These are phyloP conservation scores for Beauveria brongniartii DNA, from an alignment of 2,329 filamentous ascomycete genomes.

Conservation along the genomic window DNA sequence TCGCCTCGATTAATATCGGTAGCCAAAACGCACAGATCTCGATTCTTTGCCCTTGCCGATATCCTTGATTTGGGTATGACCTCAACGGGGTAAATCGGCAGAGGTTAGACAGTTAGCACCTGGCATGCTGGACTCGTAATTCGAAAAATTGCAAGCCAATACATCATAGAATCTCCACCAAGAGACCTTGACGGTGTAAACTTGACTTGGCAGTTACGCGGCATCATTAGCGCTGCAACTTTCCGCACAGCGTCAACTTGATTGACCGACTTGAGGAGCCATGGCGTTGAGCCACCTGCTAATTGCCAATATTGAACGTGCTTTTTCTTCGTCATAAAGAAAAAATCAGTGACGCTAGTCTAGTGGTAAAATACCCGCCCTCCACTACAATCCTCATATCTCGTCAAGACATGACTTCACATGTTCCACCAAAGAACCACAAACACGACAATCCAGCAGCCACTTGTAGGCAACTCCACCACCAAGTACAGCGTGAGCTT, in stretches of 20 bases:
- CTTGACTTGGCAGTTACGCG: too few relatives aligned
- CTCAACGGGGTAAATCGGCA: too few relatives aligned
- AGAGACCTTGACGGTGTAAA: not conserved
- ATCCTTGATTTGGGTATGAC: not conserved
- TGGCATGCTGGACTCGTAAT: not conserved
- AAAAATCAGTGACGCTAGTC: not conserved
- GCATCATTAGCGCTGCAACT: not conserved
- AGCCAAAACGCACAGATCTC: not conserved
- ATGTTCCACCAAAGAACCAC: not conserved
- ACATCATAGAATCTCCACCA: slow-evolving; percentile 1
- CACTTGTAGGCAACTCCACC: not conserved
- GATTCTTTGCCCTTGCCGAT: not conserved
- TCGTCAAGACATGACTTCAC: not conserved
- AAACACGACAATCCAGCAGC: not conserved
- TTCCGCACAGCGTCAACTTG: not conserved
- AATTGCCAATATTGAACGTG: too few relatives aligned
- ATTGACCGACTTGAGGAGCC: not conserved
- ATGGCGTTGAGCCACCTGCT: not conserved
- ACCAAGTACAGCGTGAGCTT: not conserved
- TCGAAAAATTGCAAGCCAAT: not conserved
- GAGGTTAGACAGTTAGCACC: too few relatives aligned
- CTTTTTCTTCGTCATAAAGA: not conserved
- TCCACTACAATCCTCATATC: not conserved
- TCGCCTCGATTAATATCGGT: not conserved
- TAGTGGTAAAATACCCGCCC: not conserved